phyloP scores from a whole-genome alignment of 805 yeast species.

The Sugiyamaella valdiviana region DNA sequence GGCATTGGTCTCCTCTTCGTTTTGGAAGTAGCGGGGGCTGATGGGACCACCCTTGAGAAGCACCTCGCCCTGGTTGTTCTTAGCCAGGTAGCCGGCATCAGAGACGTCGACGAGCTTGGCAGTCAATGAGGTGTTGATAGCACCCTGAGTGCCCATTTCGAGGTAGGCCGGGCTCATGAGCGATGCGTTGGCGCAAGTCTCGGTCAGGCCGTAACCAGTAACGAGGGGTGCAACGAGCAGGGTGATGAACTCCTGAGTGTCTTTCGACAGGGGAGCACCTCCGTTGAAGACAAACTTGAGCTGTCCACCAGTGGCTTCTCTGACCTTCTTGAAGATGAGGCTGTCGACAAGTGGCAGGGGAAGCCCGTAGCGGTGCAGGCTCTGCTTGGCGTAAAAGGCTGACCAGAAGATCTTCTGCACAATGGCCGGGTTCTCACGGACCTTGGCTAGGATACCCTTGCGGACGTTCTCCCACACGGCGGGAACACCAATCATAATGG shows the following conservation, averaged over 20 bases:
- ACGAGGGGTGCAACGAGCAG: constrained; percentile 78
- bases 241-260: constrained; percentile 75
- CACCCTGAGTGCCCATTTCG: constrained; percentile 75
- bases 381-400: constrained; percentile 68
- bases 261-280: constrained; percentile 80
- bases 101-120: constrained; percentile 85
- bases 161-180: constrained; percentile 59
- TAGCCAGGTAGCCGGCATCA: constrained; percentile 86
- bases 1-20: constrained; percentile 69
- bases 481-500: constrained; percentile 96
- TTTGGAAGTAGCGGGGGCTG: constrained; percentile 70
- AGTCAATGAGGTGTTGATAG: constrained; percentile 73
- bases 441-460: constrained; percentile 81
- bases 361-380: constrained; percentile 55
- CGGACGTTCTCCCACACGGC: constrained; percentile 96
- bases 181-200: constrained; percentile 85
- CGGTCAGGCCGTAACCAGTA: constrained; percentile 94
- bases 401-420: constrained; percentile 85
- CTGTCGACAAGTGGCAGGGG: constrained; percentile 75
- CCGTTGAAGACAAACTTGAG: constrained; percentile 73
- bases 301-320: constrained; percentile 91
- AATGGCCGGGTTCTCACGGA: constrained; percentile 55
- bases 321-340: constrained; percentile 77
- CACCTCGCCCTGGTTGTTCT: constrained; percentile 89
- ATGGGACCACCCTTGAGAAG: constrained; percentile 72